Conservation (phyloP, 2,329 filamentous ascomycete genomes). For the Metarhizium sp. region DNA sequence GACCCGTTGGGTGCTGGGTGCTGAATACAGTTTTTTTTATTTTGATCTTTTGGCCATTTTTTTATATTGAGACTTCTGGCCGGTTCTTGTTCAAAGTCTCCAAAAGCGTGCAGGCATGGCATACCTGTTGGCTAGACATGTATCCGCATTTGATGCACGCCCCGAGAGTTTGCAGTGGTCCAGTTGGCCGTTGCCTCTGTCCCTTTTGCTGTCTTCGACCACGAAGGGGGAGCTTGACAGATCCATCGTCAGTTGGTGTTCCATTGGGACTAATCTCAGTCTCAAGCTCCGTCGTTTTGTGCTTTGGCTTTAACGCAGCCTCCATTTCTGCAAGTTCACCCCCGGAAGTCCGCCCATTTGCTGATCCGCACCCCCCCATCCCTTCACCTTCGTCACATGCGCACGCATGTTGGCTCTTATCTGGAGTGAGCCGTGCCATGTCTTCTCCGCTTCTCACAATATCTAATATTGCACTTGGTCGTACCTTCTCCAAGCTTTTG, state of each 20-base stretch:
- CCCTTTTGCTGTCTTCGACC: constrained; percentile 15
- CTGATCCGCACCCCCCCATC: constrained; percentile 60
- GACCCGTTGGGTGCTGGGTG: not conserved
- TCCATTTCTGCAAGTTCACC: constrained; percentile 81
- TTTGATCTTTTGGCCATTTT: not conserved
- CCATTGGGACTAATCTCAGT: constrained; percentile 21
- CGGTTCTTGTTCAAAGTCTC: constrained; percentile 83
- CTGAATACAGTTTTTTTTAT: not conserved
- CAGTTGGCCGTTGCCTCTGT: constrained; percentile 13
- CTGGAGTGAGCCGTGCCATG: constrained; percentile 66
- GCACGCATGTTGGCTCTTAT: constrained; percentile 25
- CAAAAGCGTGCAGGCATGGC: constrained; percentile 85
- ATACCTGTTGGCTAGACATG: constrained; percentile 86
- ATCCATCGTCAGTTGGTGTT: constrained; percentile 12
- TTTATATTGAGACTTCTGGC: constrained; percentile 45
- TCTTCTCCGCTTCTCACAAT: constrained; percentile 93
- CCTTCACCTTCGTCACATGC: constrained; percentile 28
- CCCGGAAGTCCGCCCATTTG: constrained; percentile 54
- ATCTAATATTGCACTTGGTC: constrained; percentile 89
- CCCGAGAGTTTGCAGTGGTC: constrained; percentile 63
- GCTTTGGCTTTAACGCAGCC: constrained; percentile 26
- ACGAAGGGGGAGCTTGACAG: constrained; percentile 26
- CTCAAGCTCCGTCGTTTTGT: constrained; percentile 16
- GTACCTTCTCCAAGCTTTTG: constrained; percentile 87
- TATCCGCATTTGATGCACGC: constrained; percentile 86